Evolutionary conservation across 169 alveolate genomes (phyloP).

Genomic region (Besnoitia besnoiti): DNA sequence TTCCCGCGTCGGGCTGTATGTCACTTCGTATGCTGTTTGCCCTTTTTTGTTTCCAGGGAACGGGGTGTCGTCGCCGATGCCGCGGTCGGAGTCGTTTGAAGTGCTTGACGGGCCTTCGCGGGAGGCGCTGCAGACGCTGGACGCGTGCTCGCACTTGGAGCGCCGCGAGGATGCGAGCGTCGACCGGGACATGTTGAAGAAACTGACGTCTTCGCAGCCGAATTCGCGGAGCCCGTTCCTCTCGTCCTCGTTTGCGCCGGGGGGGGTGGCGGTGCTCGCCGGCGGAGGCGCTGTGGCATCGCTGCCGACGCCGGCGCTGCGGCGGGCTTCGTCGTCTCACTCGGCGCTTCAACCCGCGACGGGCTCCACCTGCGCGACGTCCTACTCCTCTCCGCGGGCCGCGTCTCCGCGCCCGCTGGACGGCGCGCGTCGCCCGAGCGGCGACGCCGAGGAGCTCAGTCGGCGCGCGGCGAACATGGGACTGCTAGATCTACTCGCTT

Average conservation of each 20-base stretch:
- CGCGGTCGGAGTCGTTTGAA: neutral
- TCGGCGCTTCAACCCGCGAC: no score
- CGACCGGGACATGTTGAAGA: neutral
- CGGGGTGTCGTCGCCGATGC: neutral
- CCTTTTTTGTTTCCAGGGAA: neutral
- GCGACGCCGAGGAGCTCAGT: neutral
- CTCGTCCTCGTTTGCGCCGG: neutral
- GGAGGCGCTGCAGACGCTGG: slow-evolving; percentile 28
- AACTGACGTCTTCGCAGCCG: neutral
- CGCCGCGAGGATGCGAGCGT: neutral
- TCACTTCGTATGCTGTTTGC: neutral
- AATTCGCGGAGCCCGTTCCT: no score
- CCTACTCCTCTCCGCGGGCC: no score
- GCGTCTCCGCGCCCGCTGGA: no score
- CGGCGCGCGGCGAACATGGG: neutral
- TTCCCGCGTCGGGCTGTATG: no score
- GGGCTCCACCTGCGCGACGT: no score
- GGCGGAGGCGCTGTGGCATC: no score
- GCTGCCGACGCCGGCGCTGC: no score
- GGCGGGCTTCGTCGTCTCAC: no score
- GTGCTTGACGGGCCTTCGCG: slow-evolving; percentile 5
- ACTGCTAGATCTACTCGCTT: neutral
- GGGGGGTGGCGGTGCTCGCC: no score
- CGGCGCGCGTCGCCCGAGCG: neutral
- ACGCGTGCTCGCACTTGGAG: neutral